Conservation (phyloP, 441 rosid genomes). For the Flueggea neowawraea region DNA sequence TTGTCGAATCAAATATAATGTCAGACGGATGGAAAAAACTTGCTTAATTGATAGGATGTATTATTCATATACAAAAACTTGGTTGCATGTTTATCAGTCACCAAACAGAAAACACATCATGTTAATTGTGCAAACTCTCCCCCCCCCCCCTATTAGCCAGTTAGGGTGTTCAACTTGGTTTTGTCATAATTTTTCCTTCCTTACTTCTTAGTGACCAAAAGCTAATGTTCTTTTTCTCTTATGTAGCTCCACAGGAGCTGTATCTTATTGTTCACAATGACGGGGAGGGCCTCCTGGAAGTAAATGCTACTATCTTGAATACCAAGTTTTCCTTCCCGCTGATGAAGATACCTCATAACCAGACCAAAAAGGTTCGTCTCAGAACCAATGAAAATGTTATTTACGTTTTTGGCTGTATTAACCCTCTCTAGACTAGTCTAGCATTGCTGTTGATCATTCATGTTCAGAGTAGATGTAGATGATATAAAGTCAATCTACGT, state of each 20-base stretch:
- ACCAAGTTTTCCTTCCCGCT: neutral
- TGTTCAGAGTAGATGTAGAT: too few species aligned
- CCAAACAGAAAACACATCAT: neutral
- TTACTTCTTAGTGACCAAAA: neutral
- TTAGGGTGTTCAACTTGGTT: neutral
- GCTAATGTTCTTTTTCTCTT: slow-evolving; percentile 1
- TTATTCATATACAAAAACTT: neutral
- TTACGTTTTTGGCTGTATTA: neutral
- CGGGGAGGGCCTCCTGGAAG: slow-evolving; percentile 23
- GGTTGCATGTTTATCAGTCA: neutral
- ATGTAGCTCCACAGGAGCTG: slow-evolving; percentile 26
- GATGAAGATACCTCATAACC: slow-evolving; percentile 13
- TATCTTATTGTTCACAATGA: slow-evolving; percentile 33
- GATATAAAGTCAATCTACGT: too few species aligned
- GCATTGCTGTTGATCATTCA: too few species aligned
- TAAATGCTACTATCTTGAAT: slow-evolving; percentile 14
- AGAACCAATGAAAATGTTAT: neutral
- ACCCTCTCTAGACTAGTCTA: too few species aligned
- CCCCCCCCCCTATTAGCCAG: neutral
- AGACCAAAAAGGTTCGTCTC: slow-evolving; percentile 22
- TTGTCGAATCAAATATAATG: neutral
- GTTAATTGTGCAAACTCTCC: neutral
- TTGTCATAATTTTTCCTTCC: neutral
- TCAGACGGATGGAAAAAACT: neutral
- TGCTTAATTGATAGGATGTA: neutral